A percentile compares a stretch with the other conserved stretches of the same genome.
phyloP scores from a whole-genome alignment of 2,329 filamentous ascomycete species.

The Paecilomyces niveus region DNA sequence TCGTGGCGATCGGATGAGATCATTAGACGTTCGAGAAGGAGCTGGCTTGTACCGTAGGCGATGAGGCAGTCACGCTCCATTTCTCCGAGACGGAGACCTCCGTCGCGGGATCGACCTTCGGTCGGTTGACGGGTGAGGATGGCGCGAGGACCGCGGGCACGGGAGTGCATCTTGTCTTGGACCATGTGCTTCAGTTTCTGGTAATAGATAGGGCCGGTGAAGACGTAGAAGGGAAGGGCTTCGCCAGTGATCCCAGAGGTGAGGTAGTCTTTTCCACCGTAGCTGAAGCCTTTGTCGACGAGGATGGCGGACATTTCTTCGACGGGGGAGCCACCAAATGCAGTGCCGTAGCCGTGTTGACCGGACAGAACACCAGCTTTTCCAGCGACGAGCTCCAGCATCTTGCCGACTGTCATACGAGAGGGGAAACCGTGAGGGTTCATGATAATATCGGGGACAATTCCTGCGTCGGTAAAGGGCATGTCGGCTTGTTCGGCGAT shows the following conservation, averaged over 20 bases:
- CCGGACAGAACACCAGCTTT: slow-evolving; percentile 87
- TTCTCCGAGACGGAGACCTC: slow-evolving; percentile 87
- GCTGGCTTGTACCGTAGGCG: slow-evolving; percentile 88
- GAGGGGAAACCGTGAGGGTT: slow-evolving; percentile 99
- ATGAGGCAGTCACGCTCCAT: slow-evolving; percentile 99
- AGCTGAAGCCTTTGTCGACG: slow-evolving; percentile 83
- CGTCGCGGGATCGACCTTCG: slow-evolving; percentile 86
- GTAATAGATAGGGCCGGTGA: slow-evolving; percentile 98
- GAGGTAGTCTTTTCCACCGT: slow-evolving; percentile 95
- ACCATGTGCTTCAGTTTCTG: slow-evolving; percentile 99
- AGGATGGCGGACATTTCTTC: slow-evolving; percentile 84
- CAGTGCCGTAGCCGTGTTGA: slow-evolving; percentile 82
- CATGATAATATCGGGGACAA: slow-evolving; percentile 99
- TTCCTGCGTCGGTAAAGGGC: slow-evolving; percentile 85
- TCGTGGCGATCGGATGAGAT: slow-evolving; percentile 82
- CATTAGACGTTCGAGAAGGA: slow-evolving; percentile 91
- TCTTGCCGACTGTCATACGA: slow-evolving; percentile 98
- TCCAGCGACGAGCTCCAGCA: slow-evolving; percentile 88
- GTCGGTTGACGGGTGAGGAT: slow-evolving; percentile 93
- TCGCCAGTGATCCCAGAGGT: slow-evolving; percentile 94
- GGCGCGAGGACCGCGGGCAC: slow-evolving; percentile 79
- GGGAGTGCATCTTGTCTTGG: slow-evolving; percentile 98
- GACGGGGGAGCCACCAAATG: slow-evolving; percentile 74
- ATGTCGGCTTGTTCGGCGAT: slow-evolving; percentile 96
- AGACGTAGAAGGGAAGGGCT: slow-evolving; percentile 88